Base-by-base conservation (phyloP, 75 land plant genomes). In the Picea glauca region DNA sequence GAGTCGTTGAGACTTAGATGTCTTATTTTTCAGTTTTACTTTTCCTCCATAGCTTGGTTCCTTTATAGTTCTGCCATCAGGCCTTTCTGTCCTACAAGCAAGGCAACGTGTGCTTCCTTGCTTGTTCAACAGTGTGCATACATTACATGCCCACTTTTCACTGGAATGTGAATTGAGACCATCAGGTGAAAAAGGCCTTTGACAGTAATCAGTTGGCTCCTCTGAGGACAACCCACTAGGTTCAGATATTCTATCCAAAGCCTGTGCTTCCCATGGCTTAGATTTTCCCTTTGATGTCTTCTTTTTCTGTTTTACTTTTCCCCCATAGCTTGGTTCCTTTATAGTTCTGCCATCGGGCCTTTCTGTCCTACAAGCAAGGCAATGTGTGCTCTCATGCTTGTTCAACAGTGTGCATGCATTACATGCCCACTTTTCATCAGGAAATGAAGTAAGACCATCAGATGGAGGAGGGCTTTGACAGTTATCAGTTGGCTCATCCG, bases 101-200 rank as follows among this genome's bases (percentile, higher is more conserved):
- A 58, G 31, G 62, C 89, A 85, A 32, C 33, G 56, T 5, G 68
- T 59, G 59, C 63, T 72, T 14, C 32, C 75, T 76, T 8, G 56
- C 40, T 43, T 78, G 80, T 86, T 78, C 20, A 84, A 60, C 4
- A 74, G 65, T 23, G 87, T 87, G 78, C 88, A 87, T 8, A 35
- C 40, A 33, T 62, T 79, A 56, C 88, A 87, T 8, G 83, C 21
- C 87, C 87, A 81, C 17, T 26, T 76, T 38, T 79, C 82, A 21
- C 50, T 26, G 3, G 21, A 60, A 50, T 40, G 78, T 82, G 64
- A 30, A n/a, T 58, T 32, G 3, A 58, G 67, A 13, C 46, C n/a
- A 1, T 40, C 80, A 57, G 23, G 88, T 82, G 63, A 92, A 78
- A 15, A 78, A 90, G 74, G 88, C 90, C 66, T 97, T 97, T 60